phyloP scores from a whole-genome alignment of 2,329 filamentous ascomycete species.

The Thelonectria blattea region DNA sequence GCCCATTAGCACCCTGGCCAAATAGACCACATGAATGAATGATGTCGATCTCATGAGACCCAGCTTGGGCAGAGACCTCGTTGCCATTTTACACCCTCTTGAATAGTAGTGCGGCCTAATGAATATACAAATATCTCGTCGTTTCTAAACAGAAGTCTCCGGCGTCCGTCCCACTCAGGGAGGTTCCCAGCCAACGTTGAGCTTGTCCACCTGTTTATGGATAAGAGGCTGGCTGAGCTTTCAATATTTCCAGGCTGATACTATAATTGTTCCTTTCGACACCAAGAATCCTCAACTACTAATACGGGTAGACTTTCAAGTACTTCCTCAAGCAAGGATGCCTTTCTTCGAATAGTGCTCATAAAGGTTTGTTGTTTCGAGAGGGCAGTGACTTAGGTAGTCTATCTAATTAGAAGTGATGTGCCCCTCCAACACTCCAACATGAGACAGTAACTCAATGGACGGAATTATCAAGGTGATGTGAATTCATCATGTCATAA shows the following conservation, averaged over 20 bases:
- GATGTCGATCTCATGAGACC: slow-evolving; percentile 6
- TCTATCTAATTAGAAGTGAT: no score
- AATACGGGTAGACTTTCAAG: not conserved
- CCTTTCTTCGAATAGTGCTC: not conserved
- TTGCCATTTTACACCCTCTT: not conserved
- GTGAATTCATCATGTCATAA: not conserved
- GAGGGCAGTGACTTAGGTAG: no score
- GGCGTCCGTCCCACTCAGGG: no score
- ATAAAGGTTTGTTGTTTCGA: not conserved
- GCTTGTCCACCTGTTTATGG: no score
- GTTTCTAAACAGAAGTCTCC: not conserved
- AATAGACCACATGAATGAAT: not conserved
- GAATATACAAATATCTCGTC: not conserved
- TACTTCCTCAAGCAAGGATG: not conserved
- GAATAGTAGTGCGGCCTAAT: not conserved
- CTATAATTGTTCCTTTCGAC: no score
- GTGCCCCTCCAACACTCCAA: no score
- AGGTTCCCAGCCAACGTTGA: no score
- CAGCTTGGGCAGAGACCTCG: not conserved
- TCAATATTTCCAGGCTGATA: not conserved
- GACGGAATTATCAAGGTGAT: not conserved
- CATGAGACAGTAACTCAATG: not conserved
- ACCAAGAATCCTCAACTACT: not conserved
- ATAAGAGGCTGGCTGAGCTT: no score
- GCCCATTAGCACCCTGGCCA: not conserved